Base-by-base conservation (phyloP, 2,329 filamentous ascomycete species). In the Ophiostoma angusticollis region DNA sequence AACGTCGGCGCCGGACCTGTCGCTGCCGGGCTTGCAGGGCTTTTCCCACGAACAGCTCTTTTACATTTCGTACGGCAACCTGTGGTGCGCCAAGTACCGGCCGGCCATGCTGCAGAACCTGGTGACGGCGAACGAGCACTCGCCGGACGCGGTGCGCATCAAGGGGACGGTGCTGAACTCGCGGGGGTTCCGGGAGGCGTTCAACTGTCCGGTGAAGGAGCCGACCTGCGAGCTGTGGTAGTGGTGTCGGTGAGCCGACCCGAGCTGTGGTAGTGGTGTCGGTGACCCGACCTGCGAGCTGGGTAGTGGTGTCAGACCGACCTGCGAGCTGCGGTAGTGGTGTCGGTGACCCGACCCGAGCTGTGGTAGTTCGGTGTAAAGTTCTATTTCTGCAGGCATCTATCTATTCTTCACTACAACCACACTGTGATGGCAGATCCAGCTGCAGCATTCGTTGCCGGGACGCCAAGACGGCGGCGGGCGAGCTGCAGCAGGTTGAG, bases 211-310 rank as follows among this genome's bases (percentile, higher is more conserved):
- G 13, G 61, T 60, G 3, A 79, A 75, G 59, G 67, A 81, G 53
- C 78, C 78, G 0, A 71, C 67, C 23, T 84, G 79, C 54, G 72
- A 83, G 57, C 58, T 84, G 41, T 84, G 79, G 78, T 84, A 45
- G 41, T 5, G 40, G 73, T 33, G 23, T n/a, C n/a, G n/a, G n/a
- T n/a, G n/a, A n/a, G n/a, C n/a, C n/a, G n/a, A n/a, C n/a, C n/a
- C n/a, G n/a, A n/a, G n/a, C n/a, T n/a, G 9, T 2, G 6, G 11
- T 6, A 6, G 34, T 3, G 18, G 22, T 17, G 13, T 14, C 8
- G 4, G 8, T 16, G 67, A 81, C 52, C 78, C 78, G 0, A 71
- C 67, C 23, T 84, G 79, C 54, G 72, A 83, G 57, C 58, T 84
- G 41, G 6, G 11, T 6, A 6, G 34, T 3, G 18, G 22, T 17